Conservation (phyloP, 2,329 filamentous ascomycete species). For the Epichloe elymi region DNA sequence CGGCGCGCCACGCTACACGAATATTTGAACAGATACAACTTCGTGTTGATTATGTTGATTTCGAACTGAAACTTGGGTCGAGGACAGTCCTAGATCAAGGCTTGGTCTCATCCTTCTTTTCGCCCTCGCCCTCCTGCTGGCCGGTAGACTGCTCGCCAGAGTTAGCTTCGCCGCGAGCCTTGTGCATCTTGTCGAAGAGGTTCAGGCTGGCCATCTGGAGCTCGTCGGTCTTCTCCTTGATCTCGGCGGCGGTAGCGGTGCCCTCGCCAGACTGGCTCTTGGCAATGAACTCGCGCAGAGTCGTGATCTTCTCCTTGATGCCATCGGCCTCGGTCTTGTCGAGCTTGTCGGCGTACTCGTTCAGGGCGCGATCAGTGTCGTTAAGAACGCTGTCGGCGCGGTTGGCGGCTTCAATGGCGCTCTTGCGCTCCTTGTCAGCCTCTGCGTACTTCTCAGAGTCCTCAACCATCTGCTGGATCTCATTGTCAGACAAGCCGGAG, state of each 20-base stretch:
- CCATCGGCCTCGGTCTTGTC: constrained; percentile 91
- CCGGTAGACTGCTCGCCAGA: constrained; percentile 35
- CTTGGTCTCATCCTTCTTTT: constrained; percentile 68
- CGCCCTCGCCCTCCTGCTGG: constrained; percentile 46
- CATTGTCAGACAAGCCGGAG: constrained; percentile 84
- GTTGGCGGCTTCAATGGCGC: constrained; percentile 91
- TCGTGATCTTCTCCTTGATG: constrained; percentile 85
- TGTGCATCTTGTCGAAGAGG: constrained; percentile 99
- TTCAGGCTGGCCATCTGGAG: constrained; percentile 91
- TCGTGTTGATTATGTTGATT: neutral
- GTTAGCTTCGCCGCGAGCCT: constrained; percentile 62
- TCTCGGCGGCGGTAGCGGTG: constrained; percentile 71
- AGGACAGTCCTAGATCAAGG: constrained; percentile 32
- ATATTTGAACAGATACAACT: constrained; percentile 17
- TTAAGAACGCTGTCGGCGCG: constrained; percentile 90
- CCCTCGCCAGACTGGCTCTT: constrained; percentile 93
- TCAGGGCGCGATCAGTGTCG: constrained; percentile 96
- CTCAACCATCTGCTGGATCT: constrained; percentile 96
- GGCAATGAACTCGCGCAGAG: constrained; percentile 77
- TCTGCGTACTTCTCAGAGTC: constrained; percentile 96
- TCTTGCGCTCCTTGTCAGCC: constrained; percentile 92
- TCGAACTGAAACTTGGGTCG: neutral
- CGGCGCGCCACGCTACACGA: constrained; percentile 18
- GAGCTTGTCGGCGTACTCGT: constrained; percentile 89
- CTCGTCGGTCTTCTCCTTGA: constrained; percentile 98